Conservation (phyloP, 495 filamentous ascomycete species). For the Penicillium lagena region DNA sequence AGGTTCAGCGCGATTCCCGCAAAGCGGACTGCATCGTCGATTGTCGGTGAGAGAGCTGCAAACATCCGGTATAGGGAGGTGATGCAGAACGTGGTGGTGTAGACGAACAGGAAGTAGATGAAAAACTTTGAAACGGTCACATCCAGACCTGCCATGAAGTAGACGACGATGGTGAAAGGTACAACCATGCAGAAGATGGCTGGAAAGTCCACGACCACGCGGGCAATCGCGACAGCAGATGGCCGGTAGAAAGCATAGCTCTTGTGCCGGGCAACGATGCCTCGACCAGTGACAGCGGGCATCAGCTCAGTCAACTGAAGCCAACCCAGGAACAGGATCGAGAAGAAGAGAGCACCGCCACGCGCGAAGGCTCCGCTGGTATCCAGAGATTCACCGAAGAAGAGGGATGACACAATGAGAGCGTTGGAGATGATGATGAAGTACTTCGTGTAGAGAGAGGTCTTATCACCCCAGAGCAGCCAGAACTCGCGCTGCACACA, state of each 20-base stretch:
- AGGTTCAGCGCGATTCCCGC: conserved; percentile 63
- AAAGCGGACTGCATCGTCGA: conserved; percentile 69
- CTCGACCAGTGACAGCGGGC: conserved; percentile 58
- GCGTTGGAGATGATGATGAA: conserved; percentile 70
- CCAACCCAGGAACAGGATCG: conserved; percentile 70
- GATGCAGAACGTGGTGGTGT: conserved; percentile 58
- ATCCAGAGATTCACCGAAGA: conserved; percentile 58
- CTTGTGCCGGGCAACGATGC: conserved; percentile 58
- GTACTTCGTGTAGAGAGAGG: conserved; percentile 68
- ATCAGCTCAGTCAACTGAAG: conserved; percentile 66
- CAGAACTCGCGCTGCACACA: conserved; percentile 72
- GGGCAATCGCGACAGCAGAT: conserved; percentile 62
- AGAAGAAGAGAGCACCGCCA: conserved; percentile 66
- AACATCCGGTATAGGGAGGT: conserved; percentile 74
- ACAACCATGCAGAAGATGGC: conserved; percentile 56
- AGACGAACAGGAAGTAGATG: conserved; percentile 68
- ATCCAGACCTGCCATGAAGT: conserved; percentile 63
- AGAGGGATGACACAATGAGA: conserved; percentile 69
- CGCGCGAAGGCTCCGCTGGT: conserved; percentile 64
- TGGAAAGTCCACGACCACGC: conserved; percentile 64
- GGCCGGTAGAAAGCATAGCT: conserved; percentile 78
- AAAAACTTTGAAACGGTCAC: conserved; percentile 63
- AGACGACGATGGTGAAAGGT: conserved; percentile 59
- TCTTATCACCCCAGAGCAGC: conserved; percentile 66
- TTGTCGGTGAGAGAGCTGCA: conserved; percentile 61